Evolutionary conservation across 805 yeast species (phyloP).

Genomic region (Zygoascus flipseniorum): DNA sequence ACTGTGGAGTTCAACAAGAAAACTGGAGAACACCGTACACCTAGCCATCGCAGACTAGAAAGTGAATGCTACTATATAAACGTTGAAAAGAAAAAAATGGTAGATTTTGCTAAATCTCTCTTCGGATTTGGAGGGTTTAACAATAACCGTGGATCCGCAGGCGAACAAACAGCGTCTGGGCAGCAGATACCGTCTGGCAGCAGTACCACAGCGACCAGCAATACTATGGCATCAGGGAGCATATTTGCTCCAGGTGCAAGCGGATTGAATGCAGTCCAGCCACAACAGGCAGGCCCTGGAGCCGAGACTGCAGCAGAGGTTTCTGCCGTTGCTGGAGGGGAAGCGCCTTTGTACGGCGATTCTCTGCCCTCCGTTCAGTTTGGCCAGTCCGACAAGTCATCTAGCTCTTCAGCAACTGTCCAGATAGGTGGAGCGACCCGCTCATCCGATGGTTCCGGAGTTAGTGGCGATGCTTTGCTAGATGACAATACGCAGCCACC

Average conservation of each 20-base stretch:
- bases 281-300: not conserved
- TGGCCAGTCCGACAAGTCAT: not conserved
- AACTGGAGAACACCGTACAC: not conserved
- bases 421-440: not conserved
- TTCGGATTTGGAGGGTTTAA: slow-evolving; percentile 17
- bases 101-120: slow-evolving; percentile 18
- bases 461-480: not conserved
- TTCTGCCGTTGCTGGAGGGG: not conserved
- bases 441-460: not conserved
- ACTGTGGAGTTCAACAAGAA: not conserved
- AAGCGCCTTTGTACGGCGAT: not conserved
- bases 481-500: slow-evolving; percentile 5
- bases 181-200: not conserved
- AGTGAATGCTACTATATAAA: not conserved
- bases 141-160: not conserved
- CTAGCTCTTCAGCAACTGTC: not conserved
- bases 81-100: slow-evolving; percentile 7
- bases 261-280: not conserved
- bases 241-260: not conserved
- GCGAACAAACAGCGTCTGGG: not conserved
- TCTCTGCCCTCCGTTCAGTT: not conserved
- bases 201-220: not conserved
- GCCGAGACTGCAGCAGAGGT: not conserved
- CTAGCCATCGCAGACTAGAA: not conserved
- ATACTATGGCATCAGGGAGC: not conserved